Evolutionary conservation across 139 green algal genomes (phyloP), one percentile per base, ranked within the genome.

Genomic region (Chlorella vulgaris): DNA sequence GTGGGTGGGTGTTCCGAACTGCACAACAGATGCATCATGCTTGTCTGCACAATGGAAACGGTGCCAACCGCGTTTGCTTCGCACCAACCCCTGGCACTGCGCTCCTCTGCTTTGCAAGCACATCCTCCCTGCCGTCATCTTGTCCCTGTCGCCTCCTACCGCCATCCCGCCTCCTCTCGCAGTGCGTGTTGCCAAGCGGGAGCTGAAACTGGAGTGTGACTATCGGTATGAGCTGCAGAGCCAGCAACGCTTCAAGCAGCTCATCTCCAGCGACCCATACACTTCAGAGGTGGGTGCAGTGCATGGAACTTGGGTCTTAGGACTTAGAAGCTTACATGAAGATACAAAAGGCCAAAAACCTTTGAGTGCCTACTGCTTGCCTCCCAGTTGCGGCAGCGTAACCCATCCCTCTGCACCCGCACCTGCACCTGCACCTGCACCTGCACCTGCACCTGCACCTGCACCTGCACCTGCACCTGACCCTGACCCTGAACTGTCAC

Each of bases 121-220:
- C n/a, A n/a, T n/a, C n/a, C n/a, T n/a, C n/a, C n/a, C n/a, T n/a
- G n/a, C n/a, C n/a, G n/a, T n/a, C n/a, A n/a, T n/a, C n/a, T n/a
- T n/a, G n/a, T n/a, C n/a, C n/a, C n/a, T n/a, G n/a, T n/a, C n/a
- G n/a, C n/a, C n/a, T n/a, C n/a, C n/a, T n/a, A n/a, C n/a, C n/a
- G n/a, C n/a, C n/a, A n/a, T n/a, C n/a, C n/a, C n/a, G n/a, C n/a
- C n/a, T n/a, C n/a, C n/a, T n/a, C n/a, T n/a, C 38, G 21, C 73
- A 89, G 74, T 80, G 33, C 47, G 31, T 80, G 92, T 98, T 24
- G 95, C 95, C 43, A 98, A 98, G 88, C 74, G 86, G 4, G 96
- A 99, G 91, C 87, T 99, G 39, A 86, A 89, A 19, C 80, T 96
- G 53, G 96, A 99, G 89, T 99, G 96, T 71, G 93, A 99, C 90